A percentile compares a stretch with the other conserved stretches of the same genome.
These are phyloP conservation scores for Camellia lanceoleosa DNA, from an alignment of 148 eudicot genomes.

Conservation along the genomic window DNA sequence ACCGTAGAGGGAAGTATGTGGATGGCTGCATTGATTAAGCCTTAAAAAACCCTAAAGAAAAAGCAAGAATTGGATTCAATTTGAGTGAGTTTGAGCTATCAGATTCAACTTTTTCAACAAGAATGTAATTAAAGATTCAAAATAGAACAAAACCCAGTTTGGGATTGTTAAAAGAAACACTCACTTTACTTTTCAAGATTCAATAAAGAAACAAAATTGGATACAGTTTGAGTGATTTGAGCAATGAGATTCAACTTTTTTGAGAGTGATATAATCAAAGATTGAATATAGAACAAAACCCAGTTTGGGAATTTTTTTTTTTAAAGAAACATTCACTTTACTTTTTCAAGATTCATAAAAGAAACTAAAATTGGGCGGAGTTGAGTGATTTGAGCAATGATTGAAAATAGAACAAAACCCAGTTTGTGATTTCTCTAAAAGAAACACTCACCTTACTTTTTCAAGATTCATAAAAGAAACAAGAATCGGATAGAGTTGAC, in stretches of 20 bases:
- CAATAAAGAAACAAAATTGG: background rate
- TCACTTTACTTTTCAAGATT: no score
- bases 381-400: background rate
- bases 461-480: background rate
- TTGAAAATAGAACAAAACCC: no score
- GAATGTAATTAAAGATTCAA: no score
- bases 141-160: no score
- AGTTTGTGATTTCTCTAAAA: no score
- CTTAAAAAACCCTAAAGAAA: no score
- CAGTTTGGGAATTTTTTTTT: background rate
- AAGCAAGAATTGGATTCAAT: no score
- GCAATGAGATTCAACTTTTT: background rate
- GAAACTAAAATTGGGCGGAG: background rate
- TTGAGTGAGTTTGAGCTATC: no score
- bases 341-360: background rate
- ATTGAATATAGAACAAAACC: background rate
- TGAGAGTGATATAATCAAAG: background rate
- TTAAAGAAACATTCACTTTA: background rate
- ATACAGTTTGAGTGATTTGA: slow-evolving; percentile 15
- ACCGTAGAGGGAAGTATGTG: slow-evolving; percentile 48
- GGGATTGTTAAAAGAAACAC: no score
- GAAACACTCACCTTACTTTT: no score
- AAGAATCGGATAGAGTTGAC: slow-evolving; percentile 4
- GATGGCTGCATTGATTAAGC: no score
- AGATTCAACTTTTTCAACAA: no score